Evolutionary conservation across 352 stramenopile species (phyloP), one percentile per base, ranked within the genome.

Genomic region (Phytophthora cajani): DNA sequence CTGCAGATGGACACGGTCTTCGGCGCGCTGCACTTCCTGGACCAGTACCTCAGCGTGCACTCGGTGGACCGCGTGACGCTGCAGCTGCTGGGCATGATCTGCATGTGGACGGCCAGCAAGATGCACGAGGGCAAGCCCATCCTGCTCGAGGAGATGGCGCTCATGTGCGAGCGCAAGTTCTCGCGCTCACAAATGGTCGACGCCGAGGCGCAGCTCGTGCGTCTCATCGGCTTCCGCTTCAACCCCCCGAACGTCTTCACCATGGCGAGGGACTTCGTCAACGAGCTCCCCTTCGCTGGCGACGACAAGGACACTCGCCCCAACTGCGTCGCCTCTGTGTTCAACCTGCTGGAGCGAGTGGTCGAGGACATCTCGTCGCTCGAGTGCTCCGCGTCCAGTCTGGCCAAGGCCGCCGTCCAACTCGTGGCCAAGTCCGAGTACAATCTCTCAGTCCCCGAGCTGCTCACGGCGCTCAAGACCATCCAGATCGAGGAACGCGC

Each of bases 111-210:
- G 25, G 77, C 85, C 36, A 87, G 80, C 70, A 94, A 94, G 76
- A 83, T 94, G 75, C 75, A 90, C 67, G 87, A 94, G 68, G 64
- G 78, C 3, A 79, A 86, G 53, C 85, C 87, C 30, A 90, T 93
- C 51, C 72, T 87, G 6, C 74, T 93, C 33, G 84, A 91, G 57
- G 85, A 94, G 62, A 90, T 93, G 72, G 74, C 80, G 17, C 72
- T 92, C 54, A 84, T 94, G 53, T 94, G 83, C 54, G 83, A 92
- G 50, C 72, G 79, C 72, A 91, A 90, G 68, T 94, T 93, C 64
- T 81, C 83, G 11, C 76, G 77, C 5, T 60, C 72, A 1, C 78
- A 94, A 58, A 92, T 94, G 64, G 56, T 83, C 6, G 70, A 78
- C 17, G 72, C 88, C 36, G 87, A 94, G 60, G 68, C 66, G 60